Evolutionary conservation across 768 basidiomycete species (phyloP), one percentile per base, ranked within the genome.

Genomic region (Mycena sanguinolenta): DNA sequence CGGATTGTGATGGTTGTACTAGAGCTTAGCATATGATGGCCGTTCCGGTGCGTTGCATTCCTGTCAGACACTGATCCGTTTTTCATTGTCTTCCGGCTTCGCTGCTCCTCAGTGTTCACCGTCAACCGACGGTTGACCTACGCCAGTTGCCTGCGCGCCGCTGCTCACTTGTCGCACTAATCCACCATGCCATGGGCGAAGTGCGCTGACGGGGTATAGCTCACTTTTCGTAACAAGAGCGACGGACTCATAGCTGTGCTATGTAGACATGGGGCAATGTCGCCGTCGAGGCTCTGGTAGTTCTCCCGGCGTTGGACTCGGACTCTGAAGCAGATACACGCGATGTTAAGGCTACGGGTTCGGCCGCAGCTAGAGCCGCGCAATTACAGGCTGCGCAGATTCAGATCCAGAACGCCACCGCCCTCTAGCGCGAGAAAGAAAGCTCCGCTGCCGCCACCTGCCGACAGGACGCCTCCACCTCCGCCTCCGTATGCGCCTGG

Each of bases 151-250:
- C n/a, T n/a, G n/a, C n/a, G n/a, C n/a, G n/a, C n/a, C n/a, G n/a
- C n/a, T n/a, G n/a, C n/a, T n/a, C n/a, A n/a, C n/a, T n/a, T n/a
- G n/a, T n/a, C n/a, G n/a, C n/a, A 59, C 58, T 60, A 44, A 67
- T 27, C n/a, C 61, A 63, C 17, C 30, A 70, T 70, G 69, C 69
- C 69, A 65, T 70, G 69, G 69, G 69, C 46, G n/a, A 70, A 70
- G 36, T 58, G 69, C 7, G 58, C 69, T 23, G 69, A 70, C 58
- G 69, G 69, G 69, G 69, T 70, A 65, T 49, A 46, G 63, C 63
- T 65, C 44, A 27, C 63, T 60, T 53, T 60, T 42, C 69, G 34
- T 58, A 30, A 52, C 58, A 42, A 67, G 60, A 21, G 44, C 52
- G 46, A 54, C 36, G 58, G 39, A 68, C 50, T 46, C 49, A 38